phyloP scores from a whole-genome alignment of 2,329 filamentous ascomycete genomes.

The Aspergillus fischeri region DNA sequence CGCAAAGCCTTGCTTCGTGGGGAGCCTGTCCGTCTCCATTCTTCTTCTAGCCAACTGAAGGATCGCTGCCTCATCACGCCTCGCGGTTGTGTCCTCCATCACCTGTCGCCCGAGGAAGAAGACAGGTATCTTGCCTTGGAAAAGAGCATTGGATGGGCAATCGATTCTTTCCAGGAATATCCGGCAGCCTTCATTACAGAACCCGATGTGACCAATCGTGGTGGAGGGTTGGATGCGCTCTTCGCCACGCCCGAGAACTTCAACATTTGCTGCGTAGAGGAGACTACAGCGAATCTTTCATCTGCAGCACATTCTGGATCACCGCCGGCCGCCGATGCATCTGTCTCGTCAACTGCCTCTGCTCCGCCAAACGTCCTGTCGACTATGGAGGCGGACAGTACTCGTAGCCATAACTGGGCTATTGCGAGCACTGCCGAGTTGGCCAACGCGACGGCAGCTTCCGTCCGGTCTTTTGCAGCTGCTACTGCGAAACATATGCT shows the following conservation, averaged over 20 bases:
- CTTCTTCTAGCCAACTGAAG: slow-evolving; percentile 34
- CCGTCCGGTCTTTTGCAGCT: slow-evolving; percentile 32
- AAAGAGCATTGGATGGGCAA: slow-evolving; percentile 28
- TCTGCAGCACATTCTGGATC: slow-evolving; percentile 21
- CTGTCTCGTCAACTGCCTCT: slow-evolving; percentile 17
- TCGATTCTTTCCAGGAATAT: slow-evolving; percentile 37
- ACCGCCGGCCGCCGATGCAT: slow-evolving; percentile 21
- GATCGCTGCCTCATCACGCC: slow-evolving; percentile 44
- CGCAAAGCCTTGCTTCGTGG: slow-evolving; percentile 40
- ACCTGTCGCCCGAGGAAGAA: slow-evolving; percentile 44
- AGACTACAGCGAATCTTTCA: slow-evolving; percentile 24
- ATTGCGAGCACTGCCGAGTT: slow-evolving; percentile 33
- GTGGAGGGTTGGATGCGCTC: slow-evolving; percentile 43
- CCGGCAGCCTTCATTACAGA: slow-evolving; percentile 33
- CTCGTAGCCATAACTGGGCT: slow-evolving; percentile 35
- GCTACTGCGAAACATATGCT: slow-evolving; percentile 37
- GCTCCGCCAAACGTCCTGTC: slow-evolving; percentile 36
- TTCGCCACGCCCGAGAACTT: slow-evolving; percentile 43
- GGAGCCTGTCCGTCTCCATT: slow-evolving; percentile 38
- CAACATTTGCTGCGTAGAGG: slow-evolving; percentile 44
- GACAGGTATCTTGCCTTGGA: slow-evolving; percentile 44
- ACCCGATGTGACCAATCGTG: slow-evolving; percentile 41
- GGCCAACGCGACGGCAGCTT: slow-evolving; percentile 32
- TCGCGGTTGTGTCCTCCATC: slow-evolving; percentile 41
- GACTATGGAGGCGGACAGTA: slow-evolving; percentile 37